phyloP scores from a whole-genome alignment of 495 filamentous ascomycete species.

The Aspergillus wentii region DNA sequence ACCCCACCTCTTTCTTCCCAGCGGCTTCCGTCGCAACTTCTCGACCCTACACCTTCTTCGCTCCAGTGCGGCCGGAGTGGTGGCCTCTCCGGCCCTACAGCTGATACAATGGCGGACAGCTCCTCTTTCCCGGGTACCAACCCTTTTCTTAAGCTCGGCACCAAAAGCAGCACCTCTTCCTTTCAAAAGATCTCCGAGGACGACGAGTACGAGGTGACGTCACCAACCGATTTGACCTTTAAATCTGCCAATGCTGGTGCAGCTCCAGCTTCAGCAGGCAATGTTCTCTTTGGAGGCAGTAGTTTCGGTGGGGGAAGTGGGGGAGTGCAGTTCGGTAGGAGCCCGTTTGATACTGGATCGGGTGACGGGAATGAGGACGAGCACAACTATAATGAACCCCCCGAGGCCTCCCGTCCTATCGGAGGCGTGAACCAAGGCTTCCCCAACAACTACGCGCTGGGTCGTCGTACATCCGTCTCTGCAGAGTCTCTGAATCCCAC shows the following conservation, averaged over 20 bases:
- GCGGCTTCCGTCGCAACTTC: slow-evolving; percentile 12
- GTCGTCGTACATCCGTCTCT: slow-evolving; percentile 90
- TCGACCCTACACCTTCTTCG: slow-evolving; percentile 13
- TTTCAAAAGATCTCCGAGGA: slow-evolving; percentile 53
- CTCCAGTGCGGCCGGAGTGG: slow-evolving; percentile 26
- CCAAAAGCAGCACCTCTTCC: slow-evolving; percentile 25
- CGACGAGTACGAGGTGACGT: slow-evolving; percentile 60
- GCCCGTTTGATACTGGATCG: slow-evolving; percentile 29
- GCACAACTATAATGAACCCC: slow-evolving; percentile 21
- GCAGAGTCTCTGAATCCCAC: slow-evolving; percentile 93
- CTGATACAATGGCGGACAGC: slow-evolving; percentile 44
- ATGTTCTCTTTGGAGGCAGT: slow-evolving; percentile 25
- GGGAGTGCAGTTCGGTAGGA: slow-evolving; percentile 28
- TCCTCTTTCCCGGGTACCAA: slow-evolving; percentile 53
- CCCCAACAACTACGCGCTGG: slow-evolving; percentile 90
- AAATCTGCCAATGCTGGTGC: slow-evolving; percentile 30
- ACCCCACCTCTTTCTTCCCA: neutral
- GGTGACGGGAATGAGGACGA: slow-evolving; percentile 18
- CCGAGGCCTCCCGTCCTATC: slow-evolving; percentile 27
- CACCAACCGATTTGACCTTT: slow-evolving; percentile 56
- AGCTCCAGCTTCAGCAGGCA: slow-evolving; percentile 15
- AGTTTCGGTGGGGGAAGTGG: slow-evolving; percentile 19
- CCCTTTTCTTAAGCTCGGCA: slow-evolving; percentile 44
- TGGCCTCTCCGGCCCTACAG: slow-evolving; percentile 24
- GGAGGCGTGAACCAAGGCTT: slow-evolving; percentile 57